These are phyloP conservation scores for Globisporangium paddicum DNA, from an alignment of 352 stramenopile genomes.

Conservation along the genomic window DNA sequence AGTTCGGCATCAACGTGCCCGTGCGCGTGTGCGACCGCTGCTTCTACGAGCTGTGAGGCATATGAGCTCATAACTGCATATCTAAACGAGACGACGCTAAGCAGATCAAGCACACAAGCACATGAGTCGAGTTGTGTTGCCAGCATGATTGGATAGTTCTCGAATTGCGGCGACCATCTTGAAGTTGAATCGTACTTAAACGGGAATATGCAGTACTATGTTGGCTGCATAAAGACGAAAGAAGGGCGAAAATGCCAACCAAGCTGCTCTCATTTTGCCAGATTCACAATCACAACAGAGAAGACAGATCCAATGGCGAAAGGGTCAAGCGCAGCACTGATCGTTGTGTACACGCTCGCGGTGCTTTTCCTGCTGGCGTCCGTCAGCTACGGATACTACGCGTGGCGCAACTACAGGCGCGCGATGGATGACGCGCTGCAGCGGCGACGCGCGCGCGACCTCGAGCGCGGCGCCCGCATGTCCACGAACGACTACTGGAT, in stretches of 20 bases:
- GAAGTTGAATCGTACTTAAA: conserved; percentile 4
- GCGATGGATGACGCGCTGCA: conserved; percentile 25
- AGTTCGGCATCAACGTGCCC: conserved; percentile 83
- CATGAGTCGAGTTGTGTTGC: no score
- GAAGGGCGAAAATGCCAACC: no score
- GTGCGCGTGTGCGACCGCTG: conserved; percentile 84
- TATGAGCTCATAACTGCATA: no score
- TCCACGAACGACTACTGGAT: conserved; percentile 32
- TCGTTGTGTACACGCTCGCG: conserved; percentile 23
- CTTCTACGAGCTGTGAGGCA: conserved; percentile 84
- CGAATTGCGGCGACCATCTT: conserved; percentile 1
- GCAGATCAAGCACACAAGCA: not conserved
- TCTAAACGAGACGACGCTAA: not conserved
- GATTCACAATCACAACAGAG: not conserved
- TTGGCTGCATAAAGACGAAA: conserved; percentile 6
- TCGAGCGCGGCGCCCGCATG: conserved; percentile 16
- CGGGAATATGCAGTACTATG: not conserved
- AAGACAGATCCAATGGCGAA: conserved; percentile 4
- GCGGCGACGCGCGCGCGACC: conserved; percentile 19
- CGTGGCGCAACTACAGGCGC: conserved; percentile 30
- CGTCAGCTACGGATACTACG: conserved; percentile 22
- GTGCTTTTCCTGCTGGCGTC: conserved; percentile 23
- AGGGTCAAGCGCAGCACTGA: conserved; percentile 3
- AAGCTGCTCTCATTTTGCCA: not conserved
- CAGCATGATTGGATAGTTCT: not conserved